A percentile compares a stretch with the other conserved stretches of the same genome.
Evolutionary conservation across 1,284 basidiomycete species (phyloP).

Genomic region (Irpex rosettiformis): DNA sequence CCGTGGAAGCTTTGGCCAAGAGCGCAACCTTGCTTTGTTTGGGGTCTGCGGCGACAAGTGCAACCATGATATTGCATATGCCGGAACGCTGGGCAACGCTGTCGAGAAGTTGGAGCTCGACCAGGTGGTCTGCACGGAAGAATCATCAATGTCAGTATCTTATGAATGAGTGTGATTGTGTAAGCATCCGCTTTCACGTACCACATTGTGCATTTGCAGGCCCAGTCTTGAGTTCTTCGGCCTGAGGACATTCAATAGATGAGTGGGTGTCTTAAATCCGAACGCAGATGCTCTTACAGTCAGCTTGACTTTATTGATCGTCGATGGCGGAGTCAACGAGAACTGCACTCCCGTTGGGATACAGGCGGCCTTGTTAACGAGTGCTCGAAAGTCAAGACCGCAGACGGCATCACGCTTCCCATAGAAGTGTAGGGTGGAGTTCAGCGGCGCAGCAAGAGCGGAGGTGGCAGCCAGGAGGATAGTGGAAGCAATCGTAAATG

Average conservation of each 20-base stretch:
- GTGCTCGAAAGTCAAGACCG: background rate
- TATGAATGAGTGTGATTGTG: background rate
- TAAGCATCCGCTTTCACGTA: background rate
- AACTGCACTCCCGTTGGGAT: background rate
- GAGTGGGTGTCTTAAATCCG: too few relatives aligned
- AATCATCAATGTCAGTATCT: background rate
- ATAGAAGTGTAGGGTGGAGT: background rate
- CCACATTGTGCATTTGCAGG: background rate
- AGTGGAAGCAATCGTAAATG: background rate
- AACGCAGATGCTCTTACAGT: too few relatives aligned
- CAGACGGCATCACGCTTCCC: slow-evolving; percentile 1
- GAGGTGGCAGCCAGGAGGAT: background rate
- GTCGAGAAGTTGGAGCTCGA: slow-evolving; percentile 1
- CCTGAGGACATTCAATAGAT: background rate
- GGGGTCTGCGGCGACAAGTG: background rate
- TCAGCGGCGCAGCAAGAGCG: background rate
- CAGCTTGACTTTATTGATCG: background rate
- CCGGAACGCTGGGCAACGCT: background rate
- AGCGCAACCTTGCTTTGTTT: background rate
- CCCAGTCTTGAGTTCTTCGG: background rate
- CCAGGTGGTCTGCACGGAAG: background rate
- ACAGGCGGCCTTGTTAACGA: background rate
- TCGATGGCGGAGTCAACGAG: background rate
- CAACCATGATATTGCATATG: background rate
- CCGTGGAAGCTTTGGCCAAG: background rate